Evolutionary conservation across 805 yeast species (phyloP), one percentile per base, ranked within the genome.

Genomic region (Grigorovia jiainica): DNA sequence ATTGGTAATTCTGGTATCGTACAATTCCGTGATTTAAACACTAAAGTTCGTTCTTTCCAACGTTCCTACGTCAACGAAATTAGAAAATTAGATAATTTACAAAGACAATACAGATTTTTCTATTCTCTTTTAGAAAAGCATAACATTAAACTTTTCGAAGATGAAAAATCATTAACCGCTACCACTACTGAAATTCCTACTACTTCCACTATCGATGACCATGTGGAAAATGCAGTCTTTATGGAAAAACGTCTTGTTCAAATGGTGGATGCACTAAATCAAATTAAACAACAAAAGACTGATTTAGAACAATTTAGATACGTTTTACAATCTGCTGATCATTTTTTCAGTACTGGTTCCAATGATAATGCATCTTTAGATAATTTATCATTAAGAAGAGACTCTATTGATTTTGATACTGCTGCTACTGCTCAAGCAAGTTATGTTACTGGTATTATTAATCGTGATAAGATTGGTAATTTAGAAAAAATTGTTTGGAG

Each of bases 51-150:
- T 52, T 75, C 85, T 25, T 92, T 92, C 66, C 97, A 90, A 66
- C 75, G 98, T 47, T 72, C 90, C 2, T 92, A 83, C 62, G 96
- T 92, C 44, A 78, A 79, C 55, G 97, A 92, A 55, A 78, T 87
- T 47, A 77, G 95, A 54, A 72, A 74, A 44, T 68, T 85, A 41
- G 97, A 90, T 61, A 83, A 87, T 58, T 76, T 82, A n/a, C 86
- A 87, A 61, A 79, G 97, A 47, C 97, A 90, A 61, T 73, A 80
- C 42, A 70, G 83, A 30, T 75, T 67, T 48, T 63, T 76, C 52
- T 70, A 71, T 46, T 53, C 63, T 1, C 70, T 78, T 38, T 70
- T 83, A 39, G 68, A 68, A 40, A 67, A 70, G 35, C 78, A 74
- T 49, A 65, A 65, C 11, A 71, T 78, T 36, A 46, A 48, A 25